A percentile compares a stretch with the other conserved stretches of the same genome.
Conservation (phyloP, 768 basidiomycete genomes). For the Auricularia auricula-judae region DNA sequence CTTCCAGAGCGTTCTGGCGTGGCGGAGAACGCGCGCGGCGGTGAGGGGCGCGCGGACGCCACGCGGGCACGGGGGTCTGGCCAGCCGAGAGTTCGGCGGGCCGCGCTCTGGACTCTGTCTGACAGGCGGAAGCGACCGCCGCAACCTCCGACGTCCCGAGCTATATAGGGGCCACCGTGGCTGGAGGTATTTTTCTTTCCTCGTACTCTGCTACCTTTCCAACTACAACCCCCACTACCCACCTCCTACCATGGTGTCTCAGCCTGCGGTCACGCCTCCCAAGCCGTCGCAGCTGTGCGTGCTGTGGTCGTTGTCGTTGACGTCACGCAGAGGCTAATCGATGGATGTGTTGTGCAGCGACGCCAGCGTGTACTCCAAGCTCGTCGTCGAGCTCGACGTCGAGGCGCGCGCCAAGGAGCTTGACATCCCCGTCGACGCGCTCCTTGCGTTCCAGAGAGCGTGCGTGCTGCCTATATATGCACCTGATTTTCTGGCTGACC, state of each 20-base stretch:
- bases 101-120: not conserved
- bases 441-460: slow-evolving; percentile 1
- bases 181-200: not conserved
- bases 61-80: not conserved
- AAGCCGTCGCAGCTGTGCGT: not conserved
- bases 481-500: not conserved
- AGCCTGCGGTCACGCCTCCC: not conserved
- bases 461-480: not conserved
- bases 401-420: not conserved
- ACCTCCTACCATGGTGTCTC: not conserved
- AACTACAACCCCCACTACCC: not conserved
- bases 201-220: not conserved
- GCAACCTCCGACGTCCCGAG: not conserved
- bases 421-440: not conserved
- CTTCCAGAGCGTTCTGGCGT: not conserved
- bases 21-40: not conserved
- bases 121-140: not conserved
- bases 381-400: slow-evolving; percentile 2
- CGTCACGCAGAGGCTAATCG: not conserved
- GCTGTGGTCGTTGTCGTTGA: not conserved
- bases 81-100: not conserved
- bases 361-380: not conserved
- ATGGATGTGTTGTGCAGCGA: not conserved
- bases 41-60: not conserved
- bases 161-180: not conserved